Evolutionary conservation across 2,329 filamentous ascomycete genomes (phyloP), one percentile per base, ranked within the genome.

Genomic region (Ceratocystis ficicola): DNA sequence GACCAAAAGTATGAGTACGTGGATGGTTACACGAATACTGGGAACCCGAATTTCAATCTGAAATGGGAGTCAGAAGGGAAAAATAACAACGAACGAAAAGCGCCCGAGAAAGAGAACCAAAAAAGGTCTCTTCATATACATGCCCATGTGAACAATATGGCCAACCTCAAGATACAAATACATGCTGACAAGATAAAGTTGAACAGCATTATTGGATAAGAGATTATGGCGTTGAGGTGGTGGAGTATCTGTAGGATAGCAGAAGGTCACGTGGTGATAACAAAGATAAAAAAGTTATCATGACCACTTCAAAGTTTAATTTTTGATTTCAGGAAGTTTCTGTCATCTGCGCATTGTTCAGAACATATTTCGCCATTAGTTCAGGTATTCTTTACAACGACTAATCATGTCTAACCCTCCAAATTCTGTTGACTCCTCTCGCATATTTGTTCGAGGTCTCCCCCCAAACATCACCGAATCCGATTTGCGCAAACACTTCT

Each of bases 401-500:
- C 10, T 41, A 41, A 15, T 41, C 36, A 41, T 41, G 36, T 41
- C 36, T 12, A 15, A 41, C 36, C 1, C 36, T 41, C 36, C 12
- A 15, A 32, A 44, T 17, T 75, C 69, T 69, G 79, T 81, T 75
- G 79, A 79, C 70, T 80, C 81, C 75, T 94, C 89, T 75, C 86
- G 82, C 70, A 80, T 88, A 62, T 88, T 95, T 78, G 78, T 97
- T 83, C 81, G 88, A 83, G 81, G 92, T 68, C 80, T 99, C 67
- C 94, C 94, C 60, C 91, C 91, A 44, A 89, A 84, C 65, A 87
- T 96, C 72, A 87, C 86, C 12, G 90, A 95, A 76, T 85, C 87
- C 64, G 89, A 95, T 70, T 88, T 97, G 73, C 86, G 85, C 73
- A 91, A 89, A 73, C 92, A 97, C 77, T 99, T 99, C 76, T 84